phyloP scores from a whole-genome alignment of 306 rosid species.

The Vachellia collinsii region DNA sequence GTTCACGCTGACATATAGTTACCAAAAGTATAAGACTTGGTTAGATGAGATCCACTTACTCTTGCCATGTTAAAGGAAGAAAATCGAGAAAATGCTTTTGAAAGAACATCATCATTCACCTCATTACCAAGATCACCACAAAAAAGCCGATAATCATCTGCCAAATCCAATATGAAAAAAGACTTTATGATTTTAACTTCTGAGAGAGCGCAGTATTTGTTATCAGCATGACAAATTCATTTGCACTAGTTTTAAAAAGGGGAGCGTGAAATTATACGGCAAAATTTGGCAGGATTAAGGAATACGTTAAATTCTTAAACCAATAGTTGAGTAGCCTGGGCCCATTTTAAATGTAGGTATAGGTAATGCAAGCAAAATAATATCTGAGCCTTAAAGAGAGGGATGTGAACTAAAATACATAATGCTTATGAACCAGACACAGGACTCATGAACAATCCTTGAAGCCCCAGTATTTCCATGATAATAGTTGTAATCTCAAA shows the following conservation, averaged over 20 bases:
- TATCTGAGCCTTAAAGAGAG: neutral
- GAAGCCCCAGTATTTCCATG: neutral
- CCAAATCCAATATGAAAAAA: constrained; percentile 25
- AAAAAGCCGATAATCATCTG: constrained; percentile 91
- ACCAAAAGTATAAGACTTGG: constrained; percentile 18
- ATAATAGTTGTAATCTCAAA: neutral
- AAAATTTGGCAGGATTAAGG: neutral
- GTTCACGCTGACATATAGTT: constrained; percentile 52
- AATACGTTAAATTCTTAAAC: neutral
- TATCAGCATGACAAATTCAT: neutral
- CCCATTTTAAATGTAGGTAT: neutral
- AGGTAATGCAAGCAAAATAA: neutral
- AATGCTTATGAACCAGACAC: neutral
- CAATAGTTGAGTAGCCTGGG: neutral
- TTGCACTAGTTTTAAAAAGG: neutral
- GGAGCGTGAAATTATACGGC: neutral
- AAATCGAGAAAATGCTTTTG: constrained; percentile 91
- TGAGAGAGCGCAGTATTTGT: neutral
- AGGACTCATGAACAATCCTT: neutral
- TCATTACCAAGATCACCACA: constrained; percentile 98
- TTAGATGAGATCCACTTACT: constrained; percentile 52
- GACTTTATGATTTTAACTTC: constrained; percentile 23
- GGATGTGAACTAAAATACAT: neutral
- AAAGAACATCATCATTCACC: constrained; percentile 95
- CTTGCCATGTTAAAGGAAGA: constrained; percentile 93